Conservation (phyloP, 2,329 filamentous ascomycete species). For the Microcyclospora pomicola region DNA sequence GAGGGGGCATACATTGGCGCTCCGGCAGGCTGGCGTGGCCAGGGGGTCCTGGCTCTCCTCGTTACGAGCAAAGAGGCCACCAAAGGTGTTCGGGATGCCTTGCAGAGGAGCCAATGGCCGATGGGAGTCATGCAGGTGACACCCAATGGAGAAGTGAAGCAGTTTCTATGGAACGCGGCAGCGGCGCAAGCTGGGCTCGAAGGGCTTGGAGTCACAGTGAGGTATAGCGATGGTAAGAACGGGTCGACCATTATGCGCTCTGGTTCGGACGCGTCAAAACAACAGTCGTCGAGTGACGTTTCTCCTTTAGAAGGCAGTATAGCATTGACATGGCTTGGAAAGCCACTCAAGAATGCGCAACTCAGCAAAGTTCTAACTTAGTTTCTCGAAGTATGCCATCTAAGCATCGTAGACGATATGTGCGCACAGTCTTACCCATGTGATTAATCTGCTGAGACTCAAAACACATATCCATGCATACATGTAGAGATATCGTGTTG, state of each 20-base stretch:
- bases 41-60: constrained; percentile 55
- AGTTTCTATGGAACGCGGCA: constrained; percentile 59
- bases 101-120: constrained; percentile 53
- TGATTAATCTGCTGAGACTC: too few relatives aligned
- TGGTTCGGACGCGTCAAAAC: neutral
- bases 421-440: too few relatives aligned
- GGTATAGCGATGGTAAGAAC: constrained; percentile 3
- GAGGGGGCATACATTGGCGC: constrained; percentile 65
- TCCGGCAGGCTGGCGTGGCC: constrained; percentile 56
- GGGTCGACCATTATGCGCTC: neutral
- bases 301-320: too few relatives aligned
- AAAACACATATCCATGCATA: too few relatives aligned
- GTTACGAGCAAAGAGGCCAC: constrained; percentile 58
- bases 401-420: too few relatives aligned
- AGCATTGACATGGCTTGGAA: too few relatives aligned
- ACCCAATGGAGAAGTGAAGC: constrained; percentile 42
- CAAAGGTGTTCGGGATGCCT: constrained; percentile 59
- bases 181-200: constrained; percentile 50
- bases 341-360: too few relatives aligned
- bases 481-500: too few relatives aligned
- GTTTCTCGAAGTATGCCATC: neutral
- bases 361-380: neutral
- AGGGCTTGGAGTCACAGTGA: constrained; percentile 27
- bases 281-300: neutral
- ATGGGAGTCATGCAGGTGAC: constrained; percentile 58